phyloP scores from a whole-genome alignment of 345 rosid genomes.

The Jatropha curcas region DNA sequence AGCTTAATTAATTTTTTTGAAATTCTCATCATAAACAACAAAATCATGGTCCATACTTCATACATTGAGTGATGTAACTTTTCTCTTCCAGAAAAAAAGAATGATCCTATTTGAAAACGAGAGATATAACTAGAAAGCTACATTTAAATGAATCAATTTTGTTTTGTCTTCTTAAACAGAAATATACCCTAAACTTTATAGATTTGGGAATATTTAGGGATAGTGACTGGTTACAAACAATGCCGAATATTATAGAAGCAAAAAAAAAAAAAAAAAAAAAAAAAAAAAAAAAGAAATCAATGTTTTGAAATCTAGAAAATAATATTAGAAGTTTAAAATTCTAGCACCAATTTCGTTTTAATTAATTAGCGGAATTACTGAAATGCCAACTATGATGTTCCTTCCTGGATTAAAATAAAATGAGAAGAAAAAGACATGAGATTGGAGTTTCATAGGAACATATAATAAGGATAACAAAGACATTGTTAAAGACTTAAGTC shows the following conservation, averaged over 20 bases:
- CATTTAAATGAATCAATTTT: neutral
- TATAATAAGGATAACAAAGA: neutral
- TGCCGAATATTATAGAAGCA: neutral
- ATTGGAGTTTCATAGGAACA: too few relatives aligned
- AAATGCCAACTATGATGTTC: neutral
- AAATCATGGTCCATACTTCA: constrained; percentile 2
- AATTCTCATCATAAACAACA: constrained; percentile 24
- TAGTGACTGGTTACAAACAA: neutral
- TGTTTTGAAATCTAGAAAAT: too few relatives aligned
- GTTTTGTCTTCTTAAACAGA: neutral
- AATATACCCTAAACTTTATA: neutral
- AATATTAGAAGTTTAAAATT: too few relatives aligned
- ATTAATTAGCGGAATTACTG: too few relatives aligned
- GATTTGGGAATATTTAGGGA: neutral
- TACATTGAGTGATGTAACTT: too few relatives aligned
- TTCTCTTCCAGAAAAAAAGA: neutral
- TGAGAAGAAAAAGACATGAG: neutral
- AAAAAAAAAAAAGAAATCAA: too few relatives aligned
- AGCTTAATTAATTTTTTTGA: constrained; percentile 12
- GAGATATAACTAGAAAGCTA: neutral
- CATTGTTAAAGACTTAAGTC: neutral
- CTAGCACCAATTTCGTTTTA: too few relatives aligned
- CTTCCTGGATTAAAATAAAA: neutral
- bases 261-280: too few relatives aligned
- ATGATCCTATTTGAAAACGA: neutral